Evolutionary conservation across 1,139 yeast genomes (phyloP).

Genomic region (Yamadazyma mexicana): DNA sequence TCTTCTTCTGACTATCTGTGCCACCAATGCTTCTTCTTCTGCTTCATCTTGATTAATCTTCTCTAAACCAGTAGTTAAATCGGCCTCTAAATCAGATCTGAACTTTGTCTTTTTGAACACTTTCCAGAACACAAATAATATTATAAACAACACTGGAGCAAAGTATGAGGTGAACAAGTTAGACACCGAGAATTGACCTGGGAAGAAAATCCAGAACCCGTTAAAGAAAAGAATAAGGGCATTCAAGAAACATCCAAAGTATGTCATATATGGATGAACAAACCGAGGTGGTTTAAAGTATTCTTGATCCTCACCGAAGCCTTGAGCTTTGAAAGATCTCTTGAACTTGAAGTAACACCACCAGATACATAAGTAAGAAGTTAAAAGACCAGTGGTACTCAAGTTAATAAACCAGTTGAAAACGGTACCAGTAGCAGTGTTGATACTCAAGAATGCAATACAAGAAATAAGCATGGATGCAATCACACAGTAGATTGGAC

Average conservation of each 20-base stretch:
- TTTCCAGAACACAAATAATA: slow-evolving; percentile 35
- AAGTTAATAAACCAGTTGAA: slow-evolving; percentile 42
- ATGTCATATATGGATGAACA: slow-evolving; percentile 33
- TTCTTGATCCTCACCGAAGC: slow-evolving; percentile 20
- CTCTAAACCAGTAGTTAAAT: slow-evolving; percentile 35
- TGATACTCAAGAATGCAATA: slow-evolving; percentile 31
- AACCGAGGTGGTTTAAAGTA: slow-evolving; percentile 27
- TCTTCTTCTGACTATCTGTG: slow-evolving; percentile 18
- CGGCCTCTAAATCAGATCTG: slow-evolving; percentile 34
- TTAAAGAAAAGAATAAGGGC: slow-evolving; percentile 33
- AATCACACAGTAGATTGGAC: slow-evolving; percentile 35
- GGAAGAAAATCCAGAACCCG: slow-evolving; percentile 46
- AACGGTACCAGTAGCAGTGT: slow-evolving; percentile 27
- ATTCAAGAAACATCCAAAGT: slow-evolving; percentile 30
- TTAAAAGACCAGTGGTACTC: slow-evolving; percentile 53
- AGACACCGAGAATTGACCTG: slow-evolving; percentile 35
- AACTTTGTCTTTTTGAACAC: slow-evolving; percentile 32
- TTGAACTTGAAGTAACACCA: slow-evolving; percentile 43
- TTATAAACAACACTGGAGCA: slow-evolving; percentile 35
- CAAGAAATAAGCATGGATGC: slow-evolving; percentile 23
- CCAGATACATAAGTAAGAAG: slow-evolving; percentile 53
- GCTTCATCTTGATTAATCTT: slow-evolving; percentile 38
- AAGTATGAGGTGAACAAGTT: slow-evolving; percentile 41
- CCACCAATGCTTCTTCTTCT: slow-evolving; percentile 21
- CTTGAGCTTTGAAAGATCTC: slow-evolving; percentile 34